These are phyloP conservation scores for Aspergillus sp. DNA, from an alignment of 2,329 filamentous ascomycete species.

Conservation along the genomic window DNA sequence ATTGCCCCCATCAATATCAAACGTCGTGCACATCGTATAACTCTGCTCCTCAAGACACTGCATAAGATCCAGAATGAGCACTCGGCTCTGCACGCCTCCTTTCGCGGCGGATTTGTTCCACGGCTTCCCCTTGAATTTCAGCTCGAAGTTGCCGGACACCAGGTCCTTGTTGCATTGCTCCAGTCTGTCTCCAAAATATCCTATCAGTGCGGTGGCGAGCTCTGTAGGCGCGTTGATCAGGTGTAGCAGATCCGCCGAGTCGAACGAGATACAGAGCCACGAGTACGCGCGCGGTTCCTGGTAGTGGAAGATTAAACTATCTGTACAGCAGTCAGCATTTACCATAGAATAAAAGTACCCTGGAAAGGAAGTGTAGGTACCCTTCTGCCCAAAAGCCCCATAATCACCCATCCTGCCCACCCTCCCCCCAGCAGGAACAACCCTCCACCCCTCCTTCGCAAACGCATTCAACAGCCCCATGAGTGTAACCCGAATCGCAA, in stretches of 20 bases:
- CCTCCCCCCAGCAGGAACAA: not conserved
- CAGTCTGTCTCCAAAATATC: not conserved
- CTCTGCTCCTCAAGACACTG: slow-evolving; percentile 4
- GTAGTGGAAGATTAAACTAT: slow-evolving; percentile 5
- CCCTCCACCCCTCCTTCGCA: slow-evolving; percentile 8
- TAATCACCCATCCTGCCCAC: slow-evolving; percentile 1
- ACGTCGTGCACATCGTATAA: slow-evolving; percentile 3
- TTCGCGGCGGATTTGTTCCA: not conserved
- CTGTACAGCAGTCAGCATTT: not conserved
- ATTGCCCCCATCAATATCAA: slow-evolving; percentile 6
- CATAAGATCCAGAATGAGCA: slow-evolving; percentile 6
- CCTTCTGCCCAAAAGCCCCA: not conserved
- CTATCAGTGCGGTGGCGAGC: not conserved
- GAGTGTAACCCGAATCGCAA: not conserved
- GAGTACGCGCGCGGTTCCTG: not conserved
- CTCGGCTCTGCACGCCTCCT: not conserved
- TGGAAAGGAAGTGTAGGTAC: not conserved
- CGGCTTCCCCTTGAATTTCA: slow-evolving; percentile 1
- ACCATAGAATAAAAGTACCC: not conserved
- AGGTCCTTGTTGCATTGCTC: slow-evolving; percentile 9
- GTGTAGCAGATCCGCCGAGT: slow-evolving; percentile 2
- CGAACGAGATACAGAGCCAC: slow-evolving; percentile 10
- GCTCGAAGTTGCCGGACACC: slow-evolving; percentile 7
- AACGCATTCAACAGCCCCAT: slow-evolving; percentile 3
- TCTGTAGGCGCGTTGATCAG: slow-evolving; percentile 6